Evolutionary conservation across 306 rosid genomes (phyloP), one percentile per base, ranked within the genome.

Genomic region (Clitoria ternatea): DNA sequence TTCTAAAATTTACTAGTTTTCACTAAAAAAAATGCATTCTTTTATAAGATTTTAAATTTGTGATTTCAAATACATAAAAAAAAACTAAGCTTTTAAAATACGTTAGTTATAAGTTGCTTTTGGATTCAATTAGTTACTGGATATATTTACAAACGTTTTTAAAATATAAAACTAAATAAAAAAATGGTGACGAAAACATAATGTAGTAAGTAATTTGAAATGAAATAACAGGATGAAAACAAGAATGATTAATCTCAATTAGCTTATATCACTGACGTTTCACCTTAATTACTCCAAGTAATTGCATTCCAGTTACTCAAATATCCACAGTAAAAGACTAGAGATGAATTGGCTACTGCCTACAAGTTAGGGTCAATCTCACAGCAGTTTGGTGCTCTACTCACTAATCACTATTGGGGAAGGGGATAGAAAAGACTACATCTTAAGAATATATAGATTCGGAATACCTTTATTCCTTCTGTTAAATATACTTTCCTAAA

Each of bases 381-480:
- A 29, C 35, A n/a, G n/a, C 19, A 11, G 36, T 50, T 22, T 22
- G 7, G 24, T 30, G 40, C 61, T 5, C 4, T 1, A 19, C 15
- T 29, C 40, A 6, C 14, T 29, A 14, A 32, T 57, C 7, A 59
- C 45, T 17, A 60, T 10, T 35, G 13, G n/a, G 19, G 19, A 44
- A n/a, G 13, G 35, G 27, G 33, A 50, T 37, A 20, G 6, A 15
- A 53, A 24, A 7, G 45, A 33, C 62, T 48, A 67, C 13, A 37
- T 24, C 2, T 5, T 7, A 37, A 23, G 55, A 39, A 63, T 50
- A 26, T 30, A 54, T 50, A 26, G 40, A 54, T 75, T 59, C 73
- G 15, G 36, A 53, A 40, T 30, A 32, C 29, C 79, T 66, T 75
- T 75, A 66, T 75, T 75, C 61, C 68, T n/a, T 63, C 53, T 14